phyloP scores from a whole-genome alignment of 768 basidiomycete species.

The Cyclocybe aegerita region DNA sequence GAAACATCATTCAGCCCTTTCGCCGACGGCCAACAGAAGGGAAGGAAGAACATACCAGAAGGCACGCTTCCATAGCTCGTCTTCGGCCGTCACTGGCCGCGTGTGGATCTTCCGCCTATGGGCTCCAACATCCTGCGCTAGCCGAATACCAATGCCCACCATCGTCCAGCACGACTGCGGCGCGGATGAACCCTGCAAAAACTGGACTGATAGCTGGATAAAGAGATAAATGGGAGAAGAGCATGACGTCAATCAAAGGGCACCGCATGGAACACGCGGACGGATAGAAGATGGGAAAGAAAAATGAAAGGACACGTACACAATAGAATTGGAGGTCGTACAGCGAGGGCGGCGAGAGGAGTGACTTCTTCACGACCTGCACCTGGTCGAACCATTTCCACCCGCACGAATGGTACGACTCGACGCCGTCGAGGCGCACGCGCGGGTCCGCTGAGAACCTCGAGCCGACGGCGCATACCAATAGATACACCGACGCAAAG shows the following conservation, averaged over 20 bases:
- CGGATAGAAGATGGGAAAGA: not conserved
- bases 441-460: constrained; percentile 59
- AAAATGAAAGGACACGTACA: constrained; percentile 30
- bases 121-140: constrained; percentile 78
- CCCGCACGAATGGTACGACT: constrained; percentile 46
- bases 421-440: constrained; percentile 40
- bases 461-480: constrained; percentile 72
- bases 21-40: not conserved
- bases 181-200: constrained; percentile 55
- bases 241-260: too few species aligned
- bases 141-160: constrained; percentile 68
- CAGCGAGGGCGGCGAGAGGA: constrained; percentile 64
- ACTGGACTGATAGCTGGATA: constrained; percentile 50
- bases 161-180: constrained; percentile 71
- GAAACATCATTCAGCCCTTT: not conserved
- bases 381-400: constrained; percentile 75
- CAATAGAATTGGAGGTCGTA: constrained; percentile 75
- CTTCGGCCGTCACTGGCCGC: constrained; percentile 44
- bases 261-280: not conserved
- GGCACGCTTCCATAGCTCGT: constrained; percentile 75
- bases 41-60: constrained; percentile 46
- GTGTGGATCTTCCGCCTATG: constrained; percentile 47
- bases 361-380: constrained; percentile 58
- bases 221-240: not conserved
- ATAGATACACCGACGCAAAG: constrained; percentile 61